phyloP scores from a whole-genome alignment of 78 protist species.

The Isochrysis galbana region DNA sequence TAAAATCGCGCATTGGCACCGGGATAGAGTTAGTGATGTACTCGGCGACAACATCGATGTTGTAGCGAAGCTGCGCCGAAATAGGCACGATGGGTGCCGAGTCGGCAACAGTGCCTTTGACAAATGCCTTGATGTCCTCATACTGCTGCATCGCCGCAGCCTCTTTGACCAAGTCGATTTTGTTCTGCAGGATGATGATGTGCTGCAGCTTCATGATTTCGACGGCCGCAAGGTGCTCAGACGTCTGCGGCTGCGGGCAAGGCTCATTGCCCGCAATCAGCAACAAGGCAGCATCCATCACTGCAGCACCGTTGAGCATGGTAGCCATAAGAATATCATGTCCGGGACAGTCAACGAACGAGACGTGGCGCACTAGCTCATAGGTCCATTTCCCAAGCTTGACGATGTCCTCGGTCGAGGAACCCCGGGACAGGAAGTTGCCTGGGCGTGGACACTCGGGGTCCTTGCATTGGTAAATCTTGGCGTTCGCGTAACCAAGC shows the following conservation, averaged over 20 bases:
- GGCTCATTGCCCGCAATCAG: slow-evolving; percentile 98
- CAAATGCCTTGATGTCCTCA: slow-evolving; percentile 87
- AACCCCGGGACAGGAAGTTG: slow-evolving; percentile 42
- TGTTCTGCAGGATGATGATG: slow-evolving; percentile 99
- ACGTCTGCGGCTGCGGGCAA: slow-evolving; percentile 99
- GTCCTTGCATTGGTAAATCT: slow-evolving; percentile 83
- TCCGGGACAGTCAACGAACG: slow-evolving; percentile 85
- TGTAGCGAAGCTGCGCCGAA: slow-evolving; percentile 97
- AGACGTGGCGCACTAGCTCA: slow-evolving; percentile 58
- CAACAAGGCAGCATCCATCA: slow-evolving; percentile 99
- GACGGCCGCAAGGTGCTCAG: slow-evolving; percentile 99
- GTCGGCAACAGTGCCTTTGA: slow-evolving; percentile 96
- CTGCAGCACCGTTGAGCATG: slow-evolving; percentile 99
- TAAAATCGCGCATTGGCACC: slow-evolving; percentile 95
- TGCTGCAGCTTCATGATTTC: slow-evolving; percentile 96
- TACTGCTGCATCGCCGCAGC: slow-evolving; percentile 82
- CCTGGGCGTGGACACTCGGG: slow-evolving; percentile 87
- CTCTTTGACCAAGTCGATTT: slow-evolving; percentile 97
- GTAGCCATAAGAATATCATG: slow-evolving; percentile 99
- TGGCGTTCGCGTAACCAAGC: slow-evolving; percentile 99
- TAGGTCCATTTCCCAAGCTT: background rate
- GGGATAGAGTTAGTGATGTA: slow-evolving; percentile 91
- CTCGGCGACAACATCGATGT: slow-evolving; percentile 96
- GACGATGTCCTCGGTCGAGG: background rate
- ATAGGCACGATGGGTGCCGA: slow-evolving; percentile 98